Evolutionary conservation across 208 protist genomes (phyloP).

Genomic region (Vickermania spadyakhi): DNA sequence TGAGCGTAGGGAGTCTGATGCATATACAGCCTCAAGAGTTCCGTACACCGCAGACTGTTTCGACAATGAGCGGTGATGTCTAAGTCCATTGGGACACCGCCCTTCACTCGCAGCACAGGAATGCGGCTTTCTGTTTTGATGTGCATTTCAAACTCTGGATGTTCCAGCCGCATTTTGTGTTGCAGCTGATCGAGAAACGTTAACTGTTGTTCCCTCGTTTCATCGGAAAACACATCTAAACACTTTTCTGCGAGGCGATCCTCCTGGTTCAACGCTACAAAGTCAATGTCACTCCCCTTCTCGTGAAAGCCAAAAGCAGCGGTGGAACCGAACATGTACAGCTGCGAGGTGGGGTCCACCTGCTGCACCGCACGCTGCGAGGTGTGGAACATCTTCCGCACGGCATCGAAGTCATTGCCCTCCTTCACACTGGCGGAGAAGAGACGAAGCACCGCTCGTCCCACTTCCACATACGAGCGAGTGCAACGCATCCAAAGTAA

Average conservation of each 20-base stretch:
- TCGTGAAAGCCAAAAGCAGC: constrained; percentile 65
- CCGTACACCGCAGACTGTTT: constrained; percentile 82
- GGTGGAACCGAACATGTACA: constrained; percentile 80
- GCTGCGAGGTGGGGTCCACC: constrained; percentile 38
- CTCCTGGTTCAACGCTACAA: constrained; percentile 47
- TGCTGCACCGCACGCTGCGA: constrained; percentile 14
- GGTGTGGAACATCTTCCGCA: not conserved
- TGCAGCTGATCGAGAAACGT: constrained; percentile 37
- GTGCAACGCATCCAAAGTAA: not conserved
- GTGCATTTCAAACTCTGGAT: constrained; percentile 42
- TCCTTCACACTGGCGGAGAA: not conserved
- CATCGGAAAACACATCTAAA: constrained; percentile 48
- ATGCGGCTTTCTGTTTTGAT: constrained; percentile 79
- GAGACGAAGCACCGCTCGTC: not conserved
- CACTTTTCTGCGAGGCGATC: constrained; percentile 35
- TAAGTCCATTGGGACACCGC: constrained; percentile 3
- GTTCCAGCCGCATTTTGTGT: constrained; percentile 13
- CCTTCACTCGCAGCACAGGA: constrained; percentile 62
- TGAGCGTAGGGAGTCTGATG: constrained; percentile 45
- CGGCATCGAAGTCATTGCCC: not conserved
- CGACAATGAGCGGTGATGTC: constrained; percentile 58
- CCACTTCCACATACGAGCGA: not conserved
- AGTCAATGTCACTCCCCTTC: constrained; percentile 64
- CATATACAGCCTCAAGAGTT: constrained; percentile 64
- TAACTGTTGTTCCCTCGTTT: constrained; percentile 51